Conservation (phyloP, 2,329 filamentous ascomycete species). For the Aspergillus alliaceus region DNA sequence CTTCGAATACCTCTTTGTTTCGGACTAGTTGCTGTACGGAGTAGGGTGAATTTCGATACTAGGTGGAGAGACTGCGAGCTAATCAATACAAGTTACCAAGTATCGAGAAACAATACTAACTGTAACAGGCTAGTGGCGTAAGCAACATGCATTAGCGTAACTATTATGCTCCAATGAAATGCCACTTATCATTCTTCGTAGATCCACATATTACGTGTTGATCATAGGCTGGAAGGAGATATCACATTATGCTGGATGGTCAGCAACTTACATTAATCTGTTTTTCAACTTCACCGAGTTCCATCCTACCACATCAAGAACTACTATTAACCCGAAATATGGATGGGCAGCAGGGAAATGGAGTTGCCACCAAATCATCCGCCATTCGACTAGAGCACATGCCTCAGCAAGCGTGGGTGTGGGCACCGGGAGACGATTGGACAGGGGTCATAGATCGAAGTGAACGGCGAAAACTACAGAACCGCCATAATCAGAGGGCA, state of each 20-base stretch:
- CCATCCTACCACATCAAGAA: neutral
- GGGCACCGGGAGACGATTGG: constrained; percentile 23
- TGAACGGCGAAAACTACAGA: constrained; percentile 26
- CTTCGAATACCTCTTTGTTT: too few relatives aligned
- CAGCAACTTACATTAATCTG: constrained; percentile 5
- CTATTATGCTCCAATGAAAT: neutral
- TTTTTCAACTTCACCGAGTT: neutral
- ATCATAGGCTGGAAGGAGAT: neutral
- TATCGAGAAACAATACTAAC: too few relatives aligned
- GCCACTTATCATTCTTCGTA: too few relatives aligned
- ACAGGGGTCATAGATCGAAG: constrained; percentile 23
- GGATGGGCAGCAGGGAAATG: neutral
- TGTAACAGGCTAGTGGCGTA: neutral
- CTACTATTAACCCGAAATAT: neutral
- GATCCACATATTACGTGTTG: too few relatives aligned
- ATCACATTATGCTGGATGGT: neutral
- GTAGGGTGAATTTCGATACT: too few relatives aligned
- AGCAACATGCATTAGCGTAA: neutral
- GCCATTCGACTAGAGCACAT: constrained; percentile 5
- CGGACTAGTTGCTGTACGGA: too few relatives aligned
- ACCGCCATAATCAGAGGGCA: constrained; percentile 27
- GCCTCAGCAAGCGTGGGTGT: constrained; percentile 15
- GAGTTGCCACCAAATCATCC: neutral
- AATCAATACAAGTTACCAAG: too few relatives aligned
- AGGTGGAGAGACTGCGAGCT: too few relatives aligned